Evolutionary conservation across 768 basidiomycete species (phyloP).

Genomic region (Glaciozyma martinii): DNA sequence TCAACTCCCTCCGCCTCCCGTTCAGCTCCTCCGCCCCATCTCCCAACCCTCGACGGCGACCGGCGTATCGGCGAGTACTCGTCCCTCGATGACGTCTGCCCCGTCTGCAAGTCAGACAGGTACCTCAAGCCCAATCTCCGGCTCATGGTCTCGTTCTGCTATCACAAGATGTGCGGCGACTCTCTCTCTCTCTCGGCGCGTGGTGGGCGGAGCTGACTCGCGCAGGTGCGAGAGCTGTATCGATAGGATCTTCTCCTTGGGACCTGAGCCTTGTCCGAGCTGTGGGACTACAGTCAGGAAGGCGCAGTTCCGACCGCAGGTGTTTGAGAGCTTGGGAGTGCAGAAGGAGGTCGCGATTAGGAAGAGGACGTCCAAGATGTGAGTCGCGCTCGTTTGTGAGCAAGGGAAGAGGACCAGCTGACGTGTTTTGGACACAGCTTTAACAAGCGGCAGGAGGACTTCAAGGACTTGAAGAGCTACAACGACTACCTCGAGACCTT

Average conservation of each 20-base stretch:
- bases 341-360: conserved; percentile 91
- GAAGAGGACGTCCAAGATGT: conserved; percentile 83
- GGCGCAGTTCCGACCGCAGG: conserved; percentile 88
- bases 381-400: conserved; percentile 34
- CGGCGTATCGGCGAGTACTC: too few relatives aligned
- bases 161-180: conserved; percentile 81
- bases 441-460: conserved; percentile 88
- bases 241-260: conserved; percentile 87
- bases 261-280: conserved; percentile 91
- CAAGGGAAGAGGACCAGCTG: neutral
- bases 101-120: conserved; percentile 91
- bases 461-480: conserved; percentile 64
- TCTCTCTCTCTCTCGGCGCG: conserved; percentile 33
- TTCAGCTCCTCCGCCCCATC: too few relatives aligned
- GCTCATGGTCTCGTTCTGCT: conserved; percentile 84
- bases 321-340: conserved; percentile 82
- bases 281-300: conserved; percentile 81
- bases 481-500: conserved; percentile 96
- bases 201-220: too few relatives aligned
- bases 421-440: conserved; percentile 51
- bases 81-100: conserved; percentile 62
- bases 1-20: too few relatives aligned
- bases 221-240: conserved; percentile 96
- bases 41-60: too few relatives aligned
- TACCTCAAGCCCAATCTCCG: conserved; percentile 86